A percentile compares a stretch with the other conserved stretches of the same genome.
Conservation (phyloP, 2,329 filamentous ascomycete genomes). For the Davidsoniella australis region DNA sequence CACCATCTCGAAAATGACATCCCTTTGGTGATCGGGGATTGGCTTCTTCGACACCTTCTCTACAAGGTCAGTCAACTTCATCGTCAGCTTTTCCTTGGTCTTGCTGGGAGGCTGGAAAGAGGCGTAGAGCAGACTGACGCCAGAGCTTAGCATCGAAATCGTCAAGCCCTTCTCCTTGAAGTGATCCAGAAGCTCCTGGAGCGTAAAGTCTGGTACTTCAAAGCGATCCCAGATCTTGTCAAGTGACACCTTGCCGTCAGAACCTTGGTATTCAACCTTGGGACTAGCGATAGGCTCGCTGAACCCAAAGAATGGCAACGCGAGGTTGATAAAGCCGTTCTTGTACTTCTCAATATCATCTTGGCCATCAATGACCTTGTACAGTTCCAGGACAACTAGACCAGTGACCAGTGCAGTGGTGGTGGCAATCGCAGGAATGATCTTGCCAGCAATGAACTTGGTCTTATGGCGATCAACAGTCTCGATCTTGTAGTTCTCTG, state of each 20-base stretch:
- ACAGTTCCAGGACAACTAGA: conserved; percentile 79
- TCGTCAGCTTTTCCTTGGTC: conserved; percentile 61
- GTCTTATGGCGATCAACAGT: conserved; percentile 90
- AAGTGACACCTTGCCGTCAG: conserved; percentile 61
- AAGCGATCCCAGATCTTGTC: conserved; percentile 99
- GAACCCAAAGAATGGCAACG: conserved; percentile 94
- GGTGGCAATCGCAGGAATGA: conserved; percentile 95
- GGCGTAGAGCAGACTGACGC: conserved; percentile 85
- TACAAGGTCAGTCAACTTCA: conserved; percentile 80
- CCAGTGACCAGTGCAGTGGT: conserved; percentile 93
- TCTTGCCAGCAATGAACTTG: conserved; percentile 99
- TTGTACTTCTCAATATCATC: conserved; percentile 97
- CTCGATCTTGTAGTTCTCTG: conserved; percentile 95
- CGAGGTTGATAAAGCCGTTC: conserved; percentile 95
- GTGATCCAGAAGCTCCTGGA: conserved; percentile 65
- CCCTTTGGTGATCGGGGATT: conserved; percentile 80
- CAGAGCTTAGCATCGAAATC: conserved; percentile 91
- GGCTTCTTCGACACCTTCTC: conserved; percentile 83
- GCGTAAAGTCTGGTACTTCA: conserved; percentile 70
- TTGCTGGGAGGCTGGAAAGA: conserved; percentile 70
- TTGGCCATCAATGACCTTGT: conserved; percentile 94
- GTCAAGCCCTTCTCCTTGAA: conserved; percentile 68
- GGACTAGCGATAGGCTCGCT: conserved; percentile 89
- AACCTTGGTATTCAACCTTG: conserved; percentile 76
- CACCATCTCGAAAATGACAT: conserved; percentile 91